Base-by-base conservation (phyloP, 2,329 filamentous ascomycete genomes). In the Pseudogymnoascus sp. region DNA sequence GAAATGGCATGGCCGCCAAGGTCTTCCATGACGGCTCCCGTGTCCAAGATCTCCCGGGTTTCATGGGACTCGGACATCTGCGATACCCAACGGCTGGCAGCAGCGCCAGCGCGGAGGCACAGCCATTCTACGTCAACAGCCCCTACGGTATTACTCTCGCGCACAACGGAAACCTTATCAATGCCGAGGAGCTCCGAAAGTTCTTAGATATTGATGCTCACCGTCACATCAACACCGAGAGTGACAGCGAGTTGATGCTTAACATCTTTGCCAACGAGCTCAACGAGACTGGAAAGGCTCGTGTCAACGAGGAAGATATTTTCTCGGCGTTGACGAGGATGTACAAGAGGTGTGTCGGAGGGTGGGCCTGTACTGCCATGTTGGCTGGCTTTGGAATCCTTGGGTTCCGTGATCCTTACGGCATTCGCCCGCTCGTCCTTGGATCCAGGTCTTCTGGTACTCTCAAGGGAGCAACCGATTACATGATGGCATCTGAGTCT, bases 91-190 rank as follows among this genome's bases (percentile, higher is more conserved):
- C 93, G 6, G 89, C 90, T 11, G 93, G 93, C 64, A 95, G 87
- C 74, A 90, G 88, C 68, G 85, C 85, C 64, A 93, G 91, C 71
- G 87, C 91, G 6, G 91, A 96, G 76, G 90, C 91, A 10, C 92
- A 96, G 76, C 93, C 93, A 0, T 96, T 97, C 76, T 96, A 95
- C 73, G 91, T 95, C 71, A 96, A 96, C 78, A 84, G 83, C 64
- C 91, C 90, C 1, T 95, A 91, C 73, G 91, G 91, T 59, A 88
- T 96, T 70, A 89, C 83, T 71, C 83, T 95, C 73, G 84, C 87
- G 21, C 88, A 95, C 77, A 96, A 96, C 72, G 92, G 93, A 65
- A 96, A 96, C 76, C 80, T 96, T 57, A 90, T 96, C 79, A 91
- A 91, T 72, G 86, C 88, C 0, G 81, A 82, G 1, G 84, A 88